Base-by-base conservation (phyloP, 768 basidiomycete species). In the Mycena filopes region DNA sequence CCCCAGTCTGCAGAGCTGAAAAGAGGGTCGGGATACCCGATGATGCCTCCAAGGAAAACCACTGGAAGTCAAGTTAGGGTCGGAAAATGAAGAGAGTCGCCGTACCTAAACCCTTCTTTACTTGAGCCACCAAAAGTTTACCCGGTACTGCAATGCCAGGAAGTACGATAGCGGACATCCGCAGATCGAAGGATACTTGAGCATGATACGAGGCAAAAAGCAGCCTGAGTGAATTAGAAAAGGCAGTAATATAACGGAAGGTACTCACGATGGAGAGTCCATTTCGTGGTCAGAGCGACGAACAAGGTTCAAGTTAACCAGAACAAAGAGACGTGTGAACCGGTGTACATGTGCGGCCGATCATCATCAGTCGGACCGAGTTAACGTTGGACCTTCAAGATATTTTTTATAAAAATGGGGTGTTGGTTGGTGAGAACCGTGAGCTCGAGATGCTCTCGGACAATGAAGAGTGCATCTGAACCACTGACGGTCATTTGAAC, bases 121-220 rank as follows among this genome's bases (percentile, higher is more conserved):
- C 28, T 42, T 55, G 38, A 4, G 40, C 54, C 12, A 55, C 23
- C 18, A 43, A 18, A 9, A 55, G 25, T 23, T 55, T 55, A 3
- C 40, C 54, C 3, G 54, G 54, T 15, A 55, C 54, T 16, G 54
- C n/a, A 26, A 55, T 26, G 25, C 40, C 54, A 2, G 54, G 54
- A 6, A 55, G 23, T 4, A 40, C 28, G 18, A 55, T 25, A 4
- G 16, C 42, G 4, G 54, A 55, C 26, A 55, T 36, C 25, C 26
- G 41, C 25, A 55, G 41, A 26, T 55, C 54, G 21, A 55, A 55
- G 5, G 40, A 55, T 15, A 55, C 42, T n/a, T 42, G 40, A 2
- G 41, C 54, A 4, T 23, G 54, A 29, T 42, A 55, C 9, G 54
- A 55, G 21, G 54, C 21, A 55, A 55, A 42, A 4, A 55, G 23